Base-by-base conservation (phyloP, 441 rosid species). In the Macaranga tanarius region DNA sequence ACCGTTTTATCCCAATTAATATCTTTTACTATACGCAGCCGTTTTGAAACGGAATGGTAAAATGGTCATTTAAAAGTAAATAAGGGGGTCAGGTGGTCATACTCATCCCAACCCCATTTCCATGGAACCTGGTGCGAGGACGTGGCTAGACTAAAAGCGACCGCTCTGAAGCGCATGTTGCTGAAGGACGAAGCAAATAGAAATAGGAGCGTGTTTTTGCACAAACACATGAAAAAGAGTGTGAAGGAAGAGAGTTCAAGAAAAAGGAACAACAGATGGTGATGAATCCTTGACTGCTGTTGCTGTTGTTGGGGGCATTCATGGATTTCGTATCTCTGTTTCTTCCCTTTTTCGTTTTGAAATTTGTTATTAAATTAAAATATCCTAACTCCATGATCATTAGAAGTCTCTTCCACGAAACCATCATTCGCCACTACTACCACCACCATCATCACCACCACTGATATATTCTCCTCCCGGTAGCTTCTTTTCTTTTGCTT, bases 321-420 rank as follows among this genome's bases (percentile, higher is more conserved):
- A 86, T 84, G 89, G 89, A 82, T 79, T 83, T 84, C 62, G 73
- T 84, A 51, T 77, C 82, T 50, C 71, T 84, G 68, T 84, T 79
- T 68, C 62, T 79, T 22, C 88, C 86, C 11, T 84, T 85, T 79
- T 81, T 84, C 73, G 71, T 86, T 73, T 72, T 86, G 61, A 87
- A 86, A 65, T 40, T 83, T 13, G 80, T 84, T 45, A 64, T 86
- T 65, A 83, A 83, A 76, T 72, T 86, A 56, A 86, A 86, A 72
- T 75, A 76, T 70, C 84, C 77, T 0, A 78, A 81, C 47, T 77
- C 84, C 70, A 78, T 81, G 71, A 82, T 80, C 78, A 81, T 80
- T 55, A 80, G 73, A 50, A 84, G 79, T 81, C 77, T 82, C 85
- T 80, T 86, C 77, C 82, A 81, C 78, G 86, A 84, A 40, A 82